phyloP scores from a whole-genome alignment of 352 stramenopile species.

The Globisporangium paddicum region DNA sequence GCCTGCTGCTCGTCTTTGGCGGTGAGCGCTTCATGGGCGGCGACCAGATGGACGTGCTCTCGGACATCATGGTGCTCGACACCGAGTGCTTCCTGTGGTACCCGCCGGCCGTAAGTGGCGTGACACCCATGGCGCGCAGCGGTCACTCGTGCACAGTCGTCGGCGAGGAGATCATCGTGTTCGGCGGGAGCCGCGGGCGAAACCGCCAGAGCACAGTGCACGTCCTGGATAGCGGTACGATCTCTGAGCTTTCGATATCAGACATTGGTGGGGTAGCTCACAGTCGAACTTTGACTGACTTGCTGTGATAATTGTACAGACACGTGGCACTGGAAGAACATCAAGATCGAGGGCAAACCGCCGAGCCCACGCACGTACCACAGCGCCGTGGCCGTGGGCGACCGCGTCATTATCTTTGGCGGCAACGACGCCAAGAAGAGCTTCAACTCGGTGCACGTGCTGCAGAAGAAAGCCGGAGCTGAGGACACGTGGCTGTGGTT shows the following conservation, averaged over 20 bases:
- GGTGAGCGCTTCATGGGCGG: constrained; percentile 73
- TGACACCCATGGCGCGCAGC: constrained; percentile 51
- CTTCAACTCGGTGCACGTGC: constrained; percentile 91
- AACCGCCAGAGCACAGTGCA: constrained; percentile 74
- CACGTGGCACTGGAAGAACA: constrained; percentile 86
- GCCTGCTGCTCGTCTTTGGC: constrained; percentile 91
- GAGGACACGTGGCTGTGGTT: constrained; percentile 80
- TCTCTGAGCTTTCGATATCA: background rate
- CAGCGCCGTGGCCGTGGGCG: constrained; percentile 60
- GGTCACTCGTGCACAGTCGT: constrained; percentile 75
- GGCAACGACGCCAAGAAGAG: constrained; percentile 90
- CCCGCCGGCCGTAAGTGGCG: constrained; percentile 78
- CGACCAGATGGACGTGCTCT: constrained; percentile 68
- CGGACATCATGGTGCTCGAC: constrained; percentile 90
- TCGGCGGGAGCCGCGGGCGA: constrained; percentile 65
- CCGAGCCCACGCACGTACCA: constrained; percentile 90
- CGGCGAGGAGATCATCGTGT: constrained; percentile 75
- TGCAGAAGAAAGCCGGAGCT: constrained; percentile 48
- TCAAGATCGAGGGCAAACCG: constrained; percentile 86
- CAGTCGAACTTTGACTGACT: background rate
- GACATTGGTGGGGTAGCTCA: constrained; percentile 1
- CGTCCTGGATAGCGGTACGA: constrained; percentile 62
- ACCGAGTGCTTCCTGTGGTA: constrained; percentile 94
- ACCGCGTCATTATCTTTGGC: constrained; percentile 90
- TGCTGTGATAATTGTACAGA: constrained; percentile 33